Conservation (phyloP, 805 yeast species). For the Pachysolen tannophilus region DNA sequence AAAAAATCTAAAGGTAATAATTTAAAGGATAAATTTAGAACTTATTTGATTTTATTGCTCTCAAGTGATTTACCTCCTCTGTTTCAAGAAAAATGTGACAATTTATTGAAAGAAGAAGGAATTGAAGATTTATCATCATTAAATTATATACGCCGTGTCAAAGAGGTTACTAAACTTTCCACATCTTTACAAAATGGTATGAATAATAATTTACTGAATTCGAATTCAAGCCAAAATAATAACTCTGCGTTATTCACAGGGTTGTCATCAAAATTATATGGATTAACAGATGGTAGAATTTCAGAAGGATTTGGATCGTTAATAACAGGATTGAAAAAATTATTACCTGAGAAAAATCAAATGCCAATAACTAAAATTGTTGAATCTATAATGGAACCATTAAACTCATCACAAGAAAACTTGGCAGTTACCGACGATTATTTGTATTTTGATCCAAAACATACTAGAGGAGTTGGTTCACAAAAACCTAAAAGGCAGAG, state of each 20-base stretch:
- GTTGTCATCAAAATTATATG: constrained; percentile 68
- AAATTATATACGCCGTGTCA: constrained; percentile 68
- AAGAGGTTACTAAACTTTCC: constrained; percentile 59
- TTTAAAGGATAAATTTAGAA: constrained; percentile 70
- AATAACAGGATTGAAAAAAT: constrained; percentile 78
- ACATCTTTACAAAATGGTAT: constrained; percentile 27
- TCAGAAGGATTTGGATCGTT: constrained; percentile 87
- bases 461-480: constrained; percentile 81
- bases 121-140: constrained; percentile 58
- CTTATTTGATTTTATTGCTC: constrained; percentile 74
- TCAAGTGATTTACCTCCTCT: constrained; percentile 36
- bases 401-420: constrained; percentile 51
- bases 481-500: constrained; percentile 80
- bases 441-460: constrained; percentile 80
- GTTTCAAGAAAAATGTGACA: constrained; percentile 53
- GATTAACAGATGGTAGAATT: constrained; percentile 70
- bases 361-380: constrained; percentile 87
- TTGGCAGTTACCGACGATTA: constrained; percentile 79
- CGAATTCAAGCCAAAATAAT: constrained; percentile 25
- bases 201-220: constrained; percentile 17
- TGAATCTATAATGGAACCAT: constrained; percentile 86
- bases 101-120: constrained; percentile 40
- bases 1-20: constrained; percentile 48
- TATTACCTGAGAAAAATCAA: constrained; percentile 81
- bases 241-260: constrained; percentile 60